A percentile compares a stretch with the other conserved stretches of the same genome.
These are phyloP conservation scores for Gossypium schwendimanii DNA, from an alignment of 441 rosid genomes.

Conservation along the genomic window DNA sequence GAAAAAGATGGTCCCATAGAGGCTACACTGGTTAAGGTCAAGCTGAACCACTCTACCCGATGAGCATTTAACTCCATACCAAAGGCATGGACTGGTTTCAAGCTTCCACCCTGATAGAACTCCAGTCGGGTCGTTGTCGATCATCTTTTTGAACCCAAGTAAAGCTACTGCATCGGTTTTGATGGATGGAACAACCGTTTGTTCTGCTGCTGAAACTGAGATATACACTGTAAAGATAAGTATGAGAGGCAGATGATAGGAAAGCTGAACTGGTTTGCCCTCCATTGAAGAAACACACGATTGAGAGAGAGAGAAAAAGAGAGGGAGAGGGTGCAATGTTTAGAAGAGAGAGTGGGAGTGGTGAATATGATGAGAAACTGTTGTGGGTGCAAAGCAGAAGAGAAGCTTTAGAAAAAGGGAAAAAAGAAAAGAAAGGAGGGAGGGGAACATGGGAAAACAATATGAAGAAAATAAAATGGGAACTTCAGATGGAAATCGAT, in stretches of 20 bases:
- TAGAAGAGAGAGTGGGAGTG: slow-evolving; percentile 22
- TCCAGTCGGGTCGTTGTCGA: slow-evolving; percentile 55
- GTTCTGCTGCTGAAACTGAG: slow-evolving; percentile 27
- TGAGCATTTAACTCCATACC: slow-evolving; percentile 73
- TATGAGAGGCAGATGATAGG: slow-evolving; percentile 24
- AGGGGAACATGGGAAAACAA: too few species aligned
- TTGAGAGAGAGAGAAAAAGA: background rate
- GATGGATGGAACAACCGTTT: slow-evolving; percentile 31
- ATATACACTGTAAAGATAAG: slow-evolving; percentile 24
- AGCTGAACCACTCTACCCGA: slow-evolving; percentile 59
- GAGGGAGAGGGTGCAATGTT: slow-evolving; percentile 14
- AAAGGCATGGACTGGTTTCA: slow-evolving; percentile 49
- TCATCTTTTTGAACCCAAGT: slow-evolving; percentile 58
- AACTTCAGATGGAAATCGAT: too few species aligned
- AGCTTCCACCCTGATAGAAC: slow-evolving; percentile 58
- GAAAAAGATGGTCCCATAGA: slow-evolving; percentile 48
- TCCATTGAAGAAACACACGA: slow-evolving; percentile 47
- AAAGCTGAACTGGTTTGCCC: slow-evolving; percentile 28
- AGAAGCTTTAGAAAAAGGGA: slow-evolving; percentile 42
- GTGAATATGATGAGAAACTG: slow-evolving; percentile 44
- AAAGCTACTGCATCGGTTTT: slow-evolving; percentile 68
- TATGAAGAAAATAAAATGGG: too few species aligned
- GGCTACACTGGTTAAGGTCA: slow-evolving; percentile 52
- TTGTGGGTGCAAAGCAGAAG: slow-evolving; percentile 28
- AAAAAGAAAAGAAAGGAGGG: too few species aligned